Conservation (phyloP, 2,329 filamentous ascomycete species). For the Diaporthe eres region DNA sequence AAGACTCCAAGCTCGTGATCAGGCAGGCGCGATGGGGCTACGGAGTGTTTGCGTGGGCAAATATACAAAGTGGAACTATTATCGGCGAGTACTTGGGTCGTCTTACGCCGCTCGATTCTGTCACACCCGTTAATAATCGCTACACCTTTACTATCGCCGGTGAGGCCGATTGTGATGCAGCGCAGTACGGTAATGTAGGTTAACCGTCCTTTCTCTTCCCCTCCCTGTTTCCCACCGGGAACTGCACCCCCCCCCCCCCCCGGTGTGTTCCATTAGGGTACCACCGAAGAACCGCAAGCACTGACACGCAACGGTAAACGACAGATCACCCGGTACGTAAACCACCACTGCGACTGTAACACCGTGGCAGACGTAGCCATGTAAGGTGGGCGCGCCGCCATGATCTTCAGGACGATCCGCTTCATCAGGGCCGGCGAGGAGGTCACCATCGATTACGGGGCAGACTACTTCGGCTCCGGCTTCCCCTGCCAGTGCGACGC, state of each 20-base stretch:
- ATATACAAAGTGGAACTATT: not conserved
- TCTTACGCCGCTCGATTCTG: slow-evolving; percentile 9
- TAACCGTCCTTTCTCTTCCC: too few species aligned
- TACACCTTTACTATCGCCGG: not conserved
- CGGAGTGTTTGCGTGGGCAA: slow-evolving; percentile 23
- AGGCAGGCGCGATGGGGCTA: slow-evolving; percentile 11
- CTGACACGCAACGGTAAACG: not conserved
- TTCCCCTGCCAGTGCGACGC: slow-evolving; percentile 30
- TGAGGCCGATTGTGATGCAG: not conserved
- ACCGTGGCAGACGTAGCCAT: not conserved
- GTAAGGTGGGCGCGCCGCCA: slow-evolving; percentile 31
- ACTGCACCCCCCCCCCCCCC: too few species aligned
- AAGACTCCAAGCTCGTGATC: not conserved
- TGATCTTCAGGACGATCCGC: slow-evolving; percentile 11
- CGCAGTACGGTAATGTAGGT: slow-evolving; percentile 23
- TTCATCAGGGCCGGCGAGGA: slow-evolving; percentile 23
- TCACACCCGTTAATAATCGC: fast-evolving
- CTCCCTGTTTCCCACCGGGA: not conserved
- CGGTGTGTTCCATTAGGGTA: too few species aligned
- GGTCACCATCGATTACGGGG: slow-evolving; percentile 24
- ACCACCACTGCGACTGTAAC: slow-evolving; percentile 34
- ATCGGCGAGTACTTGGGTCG: slow-evolving; percentile 34
- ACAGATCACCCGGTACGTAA: slow-evolving; percentile 14
- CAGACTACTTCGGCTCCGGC: not conserved
- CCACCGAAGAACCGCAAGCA: not conserved